Evolutionary conservation across 768 basidiomycete genomes (phyloP).

Genomic region (Polyporus arcularius): DNA sequence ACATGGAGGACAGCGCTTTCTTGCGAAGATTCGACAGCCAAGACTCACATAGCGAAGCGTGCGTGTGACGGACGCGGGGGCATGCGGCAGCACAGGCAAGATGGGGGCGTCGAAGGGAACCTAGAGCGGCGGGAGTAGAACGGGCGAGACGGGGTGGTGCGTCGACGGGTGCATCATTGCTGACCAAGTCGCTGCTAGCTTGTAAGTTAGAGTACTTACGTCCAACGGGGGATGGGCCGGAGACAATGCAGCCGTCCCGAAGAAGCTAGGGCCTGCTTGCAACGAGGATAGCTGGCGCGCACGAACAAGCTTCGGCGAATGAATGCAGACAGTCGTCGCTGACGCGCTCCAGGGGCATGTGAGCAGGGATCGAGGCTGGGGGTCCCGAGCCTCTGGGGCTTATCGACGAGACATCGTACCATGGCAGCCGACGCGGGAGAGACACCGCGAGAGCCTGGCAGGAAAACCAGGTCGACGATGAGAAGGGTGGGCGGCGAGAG

Average conservation of each 20-base stretch:
- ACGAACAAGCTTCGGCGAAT: constrained; percentile 5
- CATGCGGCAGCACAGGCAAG: background rate
- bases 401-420: constrained; percentile 12
- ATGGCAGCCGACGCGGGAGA: background rate
- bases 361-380: constrained; percentile 6
- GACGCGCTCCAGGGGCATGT: constrained; percentile 11
- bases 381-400: constrained; percentile 10
- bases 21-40: background rate
- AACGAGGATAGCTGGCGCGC: background rate
- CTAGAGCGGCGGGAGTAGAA: background rate
- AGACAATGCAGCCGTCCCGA: too few species aligned
- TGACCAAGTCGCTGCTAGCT: too few species aligned
- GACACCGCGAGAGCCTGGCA: background rate
- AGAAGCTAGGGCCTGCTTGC: background rate
- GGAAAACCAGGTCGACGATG: background rate
- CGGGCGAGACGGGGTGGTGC: background rate
- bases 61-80: background rate
- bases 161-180: too few species aligned
- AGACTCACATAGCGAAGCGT: background rate
- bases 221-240: too few species aligned
- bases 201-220: too few species aligned
- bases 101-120: background rate
- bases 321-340: constrained; percentile 3
- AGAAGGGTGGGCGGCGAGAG: background rate
- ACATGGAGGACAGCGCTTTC: background rate